These are phyloP conservation scores for Fusarium sp. DNA, from an alignment of 2,329 filamentous ascomycete genomes.

Conservation along the genomic window DNA sequence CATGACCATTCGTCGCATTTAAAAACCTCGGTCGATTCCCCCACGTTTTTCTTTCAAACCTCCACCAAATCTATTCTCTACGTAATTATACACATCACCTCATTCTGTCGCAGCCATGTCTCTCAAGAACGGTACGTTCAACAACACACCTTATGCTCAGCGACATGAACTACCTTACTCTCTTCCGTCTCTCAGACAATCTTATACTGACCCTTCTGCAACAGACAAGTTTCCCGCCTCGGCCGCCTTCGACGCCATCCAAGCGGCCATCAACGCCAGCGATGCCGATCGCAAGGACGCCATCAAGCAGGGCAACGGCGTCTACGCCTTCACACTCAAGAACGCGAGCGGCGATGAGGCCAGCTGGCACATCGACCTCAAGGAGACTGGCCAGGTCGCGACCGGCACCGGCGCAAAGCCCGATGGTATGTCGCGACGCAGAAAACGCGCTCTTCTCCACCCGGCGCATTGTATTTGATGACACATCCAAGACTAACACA, in stretches of 20 bases:
- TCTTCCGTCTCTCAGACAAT: not conserved
- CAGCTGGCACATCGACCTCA: conserved; percentile 96
- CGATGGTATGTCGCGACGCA: conserved; percentile 70
- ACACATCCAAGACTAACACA: conserved; percentile 2
- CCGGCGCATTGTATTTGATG: conserved; percentile 10
- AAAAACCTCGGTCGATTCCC: conserved; percentile 41
- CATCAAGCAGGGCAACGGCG: conserved; percentile 86
- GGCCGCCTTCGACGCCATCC: conserved; percentile 90
- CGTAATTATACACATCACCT: not conserved
- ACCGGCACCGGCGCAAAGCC: conserved; percentile 85
- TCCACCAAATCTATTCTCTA: conserved; percentile 4
- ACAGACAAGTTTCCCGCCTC: conserved; percentile 89
- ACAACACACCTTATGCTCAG: not conserved
- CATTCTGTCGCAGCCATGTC: conserved; percentile 68
- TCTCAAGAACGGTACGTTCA: conserved; percentile 76
- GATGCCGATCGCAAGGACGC: conserved; percentile 85
- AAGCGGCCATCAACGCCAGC: conserved; percentile 74
- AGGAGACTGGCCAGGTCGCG: conserved; percentile 85
- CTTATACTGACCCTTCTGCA: conserved; percentile 5
- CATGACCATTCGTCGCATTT: conserved; percentile 29
- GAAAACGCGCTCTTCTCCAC: not conserved
- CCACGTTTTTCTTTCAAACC: conserved; percentile 21
- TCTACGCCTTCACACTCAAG: conserved; percentile 94
- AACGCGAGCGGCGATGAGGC: conserved; percentile 83
- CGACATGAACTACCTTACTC: not conserved